phyloP scores from a whole-genome alignment of 163 green algal species.

The Scenedesmus sp. region DNA sequence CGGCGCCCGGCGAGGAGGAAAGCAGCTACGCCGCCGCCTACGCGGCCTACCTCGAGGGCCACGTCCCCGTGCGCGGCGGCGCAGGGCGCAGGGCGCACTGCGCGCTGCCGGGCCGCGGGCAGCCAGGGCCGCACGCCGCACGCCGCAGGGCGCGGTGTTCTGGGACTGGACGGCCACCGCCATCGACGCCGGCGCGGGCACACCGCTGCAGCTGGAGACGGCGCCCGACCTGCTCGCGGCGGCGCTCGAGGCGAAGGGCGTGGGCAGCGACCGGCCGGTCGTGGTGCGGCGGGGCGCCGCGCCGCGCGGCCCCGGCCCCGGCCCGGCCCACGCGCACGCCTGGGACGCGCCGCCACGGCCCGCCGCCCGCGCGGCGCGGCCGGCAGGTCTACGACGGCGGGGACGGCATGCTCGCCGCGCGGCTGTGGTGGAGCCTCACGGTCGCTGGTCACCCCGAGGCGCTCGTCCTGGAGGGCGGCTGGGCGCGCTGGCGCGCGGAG shows the following conservation, averaged over 20 bases:
- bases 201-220: conserved; percentile 46
- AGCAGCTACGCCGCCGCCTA: conserved; percentile 39
- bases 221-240: conserved; percentile 36
- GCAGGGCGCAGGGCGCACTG: not conserved
- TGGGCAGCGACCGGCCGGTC: conserved; percentile 43
- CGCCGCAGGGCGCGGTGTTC: conserved; percentile 47
- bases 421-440: conserved; percentile 48
- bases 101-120: not conserved
- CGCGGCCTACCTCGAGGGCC: conserved; percentile 45
- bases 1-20: conserved; percentile 26
- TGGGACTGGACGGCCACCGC: conserved; percentile 46
- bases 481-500: conserved; percentile 38
- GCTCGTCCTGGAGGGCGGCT: conserved; percentile 46
- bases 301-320: too few species aligned
- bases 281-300: conserved; percentile 34
- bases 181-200: conserved; percentile 19
- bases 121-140: not conserved
- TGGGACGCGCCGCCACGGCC: too few species aligned
- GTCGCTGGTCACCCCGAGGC: conserved; percentile 38
- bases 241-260: conserved; percentile 43
- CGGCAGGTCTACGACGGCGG: conserved; percentile 47
- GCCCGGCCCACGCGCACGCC: not conserved
- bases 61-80: conserved; percentile 47
- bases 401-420: conserved; percentile 48
- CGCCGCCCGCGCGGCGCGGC: too few species aligned